phyloP scores from a whole-genome alignment of 257 asterid genomes.

The Verbena officinalis region DNA sequence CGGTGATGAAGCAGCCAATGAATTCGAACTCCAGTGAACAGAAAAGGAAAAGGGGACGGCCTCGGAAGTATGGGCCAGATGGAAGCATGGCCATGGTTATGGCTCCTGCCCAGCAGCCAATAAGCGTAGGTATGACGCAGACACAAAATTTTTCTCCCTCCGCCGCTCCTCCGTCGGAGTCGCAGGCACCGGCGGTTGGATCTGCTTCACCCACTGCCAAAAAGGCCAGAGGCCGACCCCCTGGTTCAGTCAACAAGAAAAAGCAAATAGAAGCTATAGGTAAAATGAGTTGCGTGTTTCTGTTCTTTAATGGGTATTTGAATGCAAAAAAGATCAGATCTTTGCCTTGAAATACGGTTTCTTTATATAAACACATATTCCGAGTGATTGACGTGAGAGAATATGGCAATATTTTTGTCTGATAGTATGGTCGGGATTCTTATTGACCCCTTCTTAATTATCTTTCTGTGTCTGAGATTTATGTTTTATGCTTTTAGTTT shows the following conservation, averaged over 20 bases:
- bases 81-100: slow-evolving; percentile 38
- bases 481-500: slow-evolving; percentile 17
- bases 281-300: slow-evolving; percentile 30
- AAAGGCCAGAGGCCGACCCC: slow-evolving; percentile 62
- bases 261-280: slow-evolving; percentile 45
- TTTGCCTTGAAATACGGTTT: slow-evolving; percentile 25
- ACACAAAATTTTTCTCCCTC: slow-evolving; percentile 34
- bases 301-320: slow-evolving; percentile 16
- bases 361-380: background rate
- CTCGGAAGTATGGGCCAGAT: slow-evolving; percentile 54
- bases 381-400: slow-evolving; percentile 16
- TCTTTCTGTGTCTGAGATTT: slow-evolving; percentile 3
- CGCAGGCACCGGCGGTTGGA: slow-evolving; percentile 34
- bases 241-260: slow-evolving; percentile 52
- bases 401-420: slow-evolving; percentile 1
- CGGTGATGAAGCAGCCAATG: slow-evolving; percentile 15
- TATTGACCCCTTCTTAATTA: slow-evolving; percentile 16
- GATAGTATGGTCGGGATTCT: slow-evolving; percentile 21
- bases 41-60: slow-evolving; percentile 58
- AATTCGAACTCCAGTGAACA: slow-evolving; percentile 42
- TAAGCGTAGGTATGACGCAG: slow-evolving; percentile 28
- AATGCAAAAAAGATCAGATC: slow-evolving; percentile 26
- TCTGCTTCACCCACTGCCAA: slow-evolving; percentile 40
- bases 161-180: slow-evolving; percentile 30
- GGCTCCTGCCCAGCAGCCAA: slow-evolving; percentile 31